phyloP scores from a whole-genome alignment of 345 rosid species.

The Pseudoturritis turrita region DNA sequence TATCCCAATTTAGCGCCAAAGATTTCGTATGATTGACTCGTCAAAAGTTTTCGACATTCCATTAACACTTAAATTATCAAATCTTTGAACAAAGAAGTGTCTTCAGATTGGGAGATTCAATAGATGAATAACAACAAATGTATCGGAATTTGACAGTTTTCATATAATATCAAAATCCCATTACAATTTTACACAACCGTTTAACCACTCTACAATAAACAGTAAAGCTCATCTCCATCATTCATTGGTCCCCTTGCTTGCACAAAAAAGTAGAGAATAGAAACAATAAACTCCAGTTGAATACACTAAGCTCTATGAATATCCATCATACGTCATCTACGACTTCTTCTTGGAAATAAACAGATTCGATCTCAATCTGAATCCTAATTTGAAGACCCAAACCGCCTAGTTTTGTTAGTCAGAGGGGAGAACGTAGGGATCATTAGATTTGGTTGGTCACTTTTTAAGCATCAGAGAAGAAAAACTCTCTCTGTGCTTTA shows the following conservation, averaged over 20 bases:
- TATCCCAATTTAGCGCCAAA: not conserved
- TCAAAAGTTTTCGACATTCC: not conserved
- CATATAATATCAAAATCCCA: not conserved
- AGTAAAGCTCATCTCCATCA: not conserved
- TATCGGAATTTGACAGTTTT: not conserved
- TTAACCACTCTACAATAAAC: not conserved
- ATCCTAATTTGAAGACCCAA: not conserved
- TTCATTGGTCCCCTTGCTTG: not conserved
- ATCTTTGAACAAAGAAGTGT: not conserved
- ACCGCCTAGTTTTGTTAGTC: slow-evolving; percentile 1
- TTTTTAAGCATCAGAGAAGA: not conserved
- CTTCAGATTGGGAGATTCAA: not conserved
- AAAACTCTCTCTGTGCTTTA: not conserved
- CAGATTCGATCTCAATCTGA: not conserved
- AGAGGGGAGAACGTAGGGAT: not conserved
- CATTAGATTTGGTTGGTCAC: not conserved
- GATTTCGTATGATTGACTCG: not conserved
- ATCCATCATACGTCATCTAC: not conserved
- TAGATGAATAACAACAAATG: not conserved
- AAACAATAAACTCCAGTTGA: not conserved
- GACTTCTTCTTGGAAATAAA: not conserved
- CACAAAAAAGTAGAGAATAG: not conserved
- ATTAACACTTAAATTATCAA: not conserved
- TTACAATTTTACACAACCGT: not conserved
- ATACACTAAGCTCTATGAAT: not conserved